Evolutionary conservation across 2,329 filamentous ascomycete species (phyloP), one percentile per base, ranked within the genome.

Genomic region (Penicillium sp.): DNA sequence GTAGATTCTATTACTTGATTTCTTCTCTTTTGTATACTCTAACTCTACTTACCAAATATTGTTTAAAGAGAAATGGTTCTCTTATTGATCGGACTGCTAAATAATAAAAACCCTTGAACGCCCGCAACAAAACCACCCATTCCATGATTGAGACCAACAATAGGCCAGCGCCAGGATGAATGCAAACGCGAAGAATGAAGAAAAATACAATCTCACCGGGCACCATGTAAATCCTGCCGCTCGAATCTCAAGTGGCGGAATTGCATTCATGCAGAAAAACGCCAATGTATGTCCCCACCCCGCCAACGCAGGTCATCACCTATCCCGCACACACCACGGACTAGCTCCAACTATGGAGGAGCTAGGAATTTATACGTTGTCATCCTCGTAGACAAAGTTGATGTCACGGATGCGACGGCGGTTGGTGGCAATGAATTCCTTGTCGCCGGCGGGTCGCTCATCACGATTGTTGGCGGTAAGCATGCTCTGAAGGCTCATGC

Each of bases 401-500:
- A 99, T 96, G 75, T 99, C 93, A 67, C 89, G 84, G 46, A 93
- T 91, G 40, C 93, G 82, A 63, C 87, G 84, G 27, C 85, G 86
- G 71, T 97, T 96, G 60, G 85, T 86, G 54, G 85, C 82, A 27
- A 96, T 92, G 70, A 99, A 97, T 12, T 94, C 89, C 56, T 89
- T 90, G 70, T 99, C 92, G 4, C 93, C 94, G 0, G 89, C 89
- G 0, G 94, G 94, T 35, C 94, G 83, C 77, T 97, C 93, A 69
- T 93, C 89, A 78, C 93, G 93, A 12, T 86, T 89, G 74, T 99
- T 99, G 60, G 93, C 92, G 1, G 94, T 97, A 71, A 99, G 78
- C 94, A 99, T 99, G 79, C 91, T 96, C 78, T 99, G 94, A 54
- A 99, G 84, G 75, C 91, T 96, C 85, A 99, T 94, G 80, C 92